Percentiles rank a stretch among this genome's conserved stretches.
Evolutionary conservation across 352 stramenopile genomes (phyloP).

Genomic region (Globisporangium camurandrum): DNA sequence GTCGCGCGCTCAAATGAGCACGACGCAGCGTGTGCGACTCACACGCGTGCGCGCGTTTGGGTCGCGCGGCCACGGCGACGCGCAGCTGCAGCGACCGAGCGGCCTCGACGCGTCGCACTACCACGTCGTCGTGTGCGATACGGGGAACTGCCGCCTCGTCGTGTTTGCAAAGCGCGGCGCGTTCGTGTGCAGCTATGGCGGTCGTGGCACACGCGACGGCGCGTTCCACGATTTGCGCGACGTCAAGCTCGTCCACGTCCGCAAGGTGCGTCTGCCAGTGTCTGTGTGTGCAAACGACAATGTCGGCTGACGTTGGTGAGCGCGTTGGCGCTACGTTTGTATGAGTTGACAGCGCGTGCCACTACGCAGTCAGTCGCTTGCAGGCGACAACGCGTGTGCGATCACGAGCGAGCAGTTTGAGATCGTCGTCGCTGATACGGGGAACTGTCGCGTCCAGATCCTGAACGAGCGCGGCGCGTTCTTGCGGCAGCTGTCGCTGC

Average conservation of each 20-base stretch:
- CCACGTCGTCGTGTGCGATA: conserved; percentile 56
- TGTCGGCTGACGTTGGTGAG: no score
- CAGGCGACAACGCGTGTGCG: conserved; percentile 12
- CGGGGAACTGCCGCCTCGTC: conserved; percentile 36
- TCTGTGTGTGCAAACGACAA: no score
- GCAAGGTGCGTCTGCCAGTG: conserved; percentile 44
- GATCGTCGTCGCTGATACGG: conserved; percentile 49
- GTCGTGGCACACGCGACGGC: conserved; percentile 22
- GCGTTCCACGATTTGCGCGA: conserved; percentile 49
- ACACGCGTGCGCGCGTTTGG: conserved; percentile 18
- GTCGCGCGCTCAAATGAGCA: neutral
- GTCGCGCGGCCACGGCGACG: conserved; percentile 18
- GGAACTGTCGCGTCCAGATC: conserved; percentile 67
- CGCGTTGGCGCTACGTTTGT: neutral
- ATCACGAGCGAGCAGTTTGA: conserved; percentile 68
- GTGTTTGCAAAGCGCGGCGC: conserved; percentile 49
- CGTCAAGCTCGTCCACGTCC: conserved; percentile 46
- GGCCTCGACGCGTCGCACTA: conserved; percentile 61
- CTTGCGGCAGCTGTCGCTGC: conserved; percentile 39
- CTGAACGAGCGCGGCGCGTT: conserved; percentile 49
- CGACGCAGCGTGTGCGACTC: neutral
- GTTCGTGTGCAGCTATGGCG: conserved; percentile 38
- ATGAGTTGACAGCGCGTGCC: conserved; percentile 23
- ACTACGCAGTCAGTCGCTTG: conserved; percentile 22
- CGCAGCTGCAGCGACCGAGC: conserved; percentile 31